Base-by-base conservation (phyloP, 2,329 filamentous ascomycete genomes). In the Aphanoascus verrucosus region DNA sequence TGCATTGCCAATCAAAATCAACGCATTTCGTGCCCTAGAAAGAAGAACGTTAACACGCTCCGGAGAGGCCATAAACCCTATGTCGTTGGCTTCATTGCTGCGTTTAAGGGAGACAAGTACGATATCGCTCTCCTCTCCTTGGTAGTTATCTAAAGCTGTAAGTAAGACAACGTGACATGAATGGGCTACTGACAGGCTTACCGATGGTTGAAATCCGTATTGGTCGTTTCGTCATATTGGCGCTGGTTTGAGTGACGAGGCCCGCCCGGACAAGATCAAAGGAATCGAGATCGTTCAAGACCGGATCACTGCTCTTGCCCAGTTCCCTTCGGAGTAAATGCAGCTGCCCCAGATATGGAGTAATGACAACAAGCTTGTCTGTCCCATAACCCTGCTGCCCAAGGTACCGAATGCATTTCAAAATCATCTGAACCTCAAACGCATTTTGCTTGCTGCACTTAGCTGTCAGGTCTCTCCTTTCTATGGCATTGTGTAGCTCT, bases 111-210 rank as follows among this genome's bases (percentile, higher is more conserved):
- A 84, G 0, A 72, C 78, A 6, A 90, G 77, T 0, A 88, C 81
- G 14, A 90, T 83, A 1, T 88, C 80, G 37, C 79, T 82, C 58
- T 90, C 85, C 61, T 89, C 85, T 1, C 86, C 85, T 63, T 89
- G 86, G 54, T 85, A 90, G 56, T 89, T 89, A 57, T 89, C 85
- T 83, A 56, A 46, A 7, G 20, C 42, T 20, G n/a, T 44, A 47
- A 14, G 34, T 49, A 34, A 23, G 40, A 44, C 14, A 28, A 2
- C 14, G 20, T 1, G 3, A 28, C 7, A 42, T 20, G n/a, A n/a
- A n/a, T n/a, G n/a, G n/a, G n/a, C n/a, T n/a, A n/a, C 1, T 14
- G 14, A n/a, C 4, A 19, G 7, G 63, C 77, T 64, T 67, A 85
- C 82, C 83, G 49, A 89, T 84, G 0, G 85, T 88, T 0, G 85